phyloP scores from a whole-genome alignment of 2,329 filamentous ascomycete genomes.

The Pseudodiploospora longispora region DNA sequence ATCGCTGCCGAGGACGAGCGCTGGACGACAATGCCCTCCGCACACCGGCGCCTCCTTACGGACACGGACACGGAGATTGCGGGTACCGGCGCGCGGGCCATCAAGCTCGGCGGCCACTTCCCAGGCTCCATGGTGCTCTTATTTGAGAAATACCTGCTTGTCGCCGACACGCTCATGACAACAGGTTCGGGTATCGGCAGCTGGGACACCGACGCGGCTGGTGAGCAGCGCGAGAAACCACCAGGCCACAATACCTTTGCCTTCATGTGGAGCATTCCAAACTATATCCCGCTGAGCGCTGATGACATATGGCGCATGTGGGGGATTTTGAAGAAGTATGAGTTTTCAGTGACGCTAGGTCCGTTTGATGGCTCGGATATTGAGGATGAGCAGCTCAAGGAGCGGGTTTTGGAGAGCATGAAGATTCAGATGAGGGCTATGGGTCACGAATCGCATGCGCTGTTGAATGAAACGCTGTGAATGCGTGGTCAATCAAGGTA shows the following conservation, averaged over 20 bases:
- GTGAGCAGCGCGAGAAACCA: constrained; percentile 28
- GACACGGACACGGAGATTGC: constrained; percentile 32
- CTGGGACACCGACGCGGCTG: constrained; percentile 36
- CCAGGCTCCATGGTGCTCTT: constrained; percentile 63
- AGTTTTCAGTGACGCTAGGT: constrained; percentile 60
- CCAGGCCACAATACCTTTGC: constrained; percentile 46
- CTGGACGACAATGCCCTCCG: constrained; percentile 50
- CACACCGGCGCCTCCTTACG: constrained; percentile 39
- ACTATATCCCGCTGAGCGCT: constrained; percentile 63
- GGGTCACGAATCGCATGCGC: constrained; percentile 35
- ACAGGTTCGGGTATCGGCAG: constrained; percentile 47
- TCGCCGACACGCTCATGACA: constrained; percentile 70
- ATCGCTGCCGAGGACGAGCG: constrained; percentile 53
- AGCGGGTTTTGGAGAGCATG: constrained; percentile 64
- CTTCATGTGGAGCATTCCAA: constrained; percentile 73
- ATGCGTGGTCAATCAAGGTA: neutral
- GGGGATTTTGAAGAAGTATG: constrained; percentile 51
- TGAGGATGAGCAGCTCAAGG: constrained; percentile 46
- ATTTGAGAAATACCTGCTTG: constrained; percentile 54
- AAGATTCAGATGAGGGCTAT: constrained; percentile 57
- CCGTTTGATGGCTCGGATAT: constrained; percentile 59
- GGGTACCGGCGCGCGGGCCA: constrained; percentile 44
- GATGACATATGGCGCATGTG: constrained; percentile 61
- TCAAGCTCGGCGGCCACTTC: constrained; percentile 75
- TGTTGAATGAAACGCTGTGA: constrained; percentile 24